Base-by-base conservation (phyloP, 2,329 filamentous ascomycete genomes). In the Phialemonium atrogriseum region DNA sequence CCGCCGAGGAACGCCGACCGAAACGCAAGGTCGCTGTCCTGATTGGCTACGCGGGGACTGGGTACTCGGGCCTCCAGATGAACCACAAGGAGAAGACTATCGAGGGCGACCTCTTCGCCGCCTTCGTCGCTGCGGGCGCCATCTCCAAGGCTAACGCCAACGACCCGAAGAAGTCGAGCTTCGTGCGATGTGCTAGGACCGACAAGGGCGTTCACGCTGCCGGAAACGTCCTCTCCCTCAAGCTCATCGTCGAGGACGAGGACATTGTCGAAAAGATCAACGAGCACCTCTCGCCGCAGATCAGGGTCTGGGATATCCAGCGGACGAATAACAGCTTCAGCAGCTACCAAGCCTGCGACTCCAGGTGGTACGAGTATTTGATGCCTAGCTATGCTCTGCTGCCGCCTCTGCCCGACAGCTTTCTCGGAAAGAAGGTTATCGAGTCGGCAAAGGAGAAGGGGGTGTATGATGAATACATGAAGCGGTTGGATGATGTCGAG, bases 141-240 rank as follows among this genome's bases (percentile, higher is more conserved):
- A 94, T 98, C 39, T 93, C 88, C 29, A 96, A 96, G 58, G 86
- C 86, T 40, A 98, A 98, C 52, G 91, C 91, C 14, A 80, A 94
- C 47, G 91, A 98, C 52, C 91, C 89, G 4, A 94, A 93, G 58
- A 98, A 98, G 60, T 94, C 87, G 2, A 88, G 86, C 32, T 73
- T 98, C 27, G 84, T 94, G 33, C 81, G 91, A 42, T 98, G 91
- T 57, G 91, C 91, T 4, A 74, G 91, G 41, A 98, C 91, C 1
- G 91, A 98, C 62, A 98, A 96, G 66, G 91, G 91, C 33, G 89
- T 96, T 2, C 89, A 96, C 56, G 89, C 89, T 2, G 89, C 89
- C 2, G 91, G 89, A 32, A 96, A 96, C 51, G 80, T 96, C 49
- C 85, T 96, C 40, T 94, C 86, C 19, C 58, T 96, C 48, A 98